Base-by-base conservation (phyloP, 495 filamentous ascomycete genomes). In the Podospora didyma region DNA sequence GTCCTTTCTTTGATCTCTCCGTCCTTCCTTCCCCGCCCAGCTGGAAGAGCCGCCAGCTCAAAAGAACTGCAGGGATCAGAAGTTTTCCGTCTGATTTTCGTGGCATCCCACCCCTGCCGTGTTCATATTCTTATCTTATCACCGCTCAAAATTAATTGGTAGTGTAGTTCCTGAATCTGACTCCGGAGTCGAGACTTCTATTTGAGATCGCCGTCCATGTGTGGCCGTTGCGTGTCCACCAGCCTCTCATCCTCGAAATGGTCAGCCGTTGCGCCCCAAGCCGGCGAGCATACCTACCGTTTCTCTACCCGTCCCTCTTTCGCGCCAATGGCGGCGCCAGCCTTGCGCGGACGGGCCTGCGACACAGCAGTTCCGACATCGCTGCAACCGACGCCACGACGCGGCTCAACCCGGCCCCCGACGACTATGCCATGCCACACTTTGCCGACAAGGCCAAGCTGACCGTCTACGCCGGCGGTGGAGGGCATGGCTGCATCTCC, bases 401-500 rank as follows among this genome's bases (percentile, higher is more conserved):
- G 60, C 85, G 87, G 59, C 79, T 96, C 35, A 87, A 94, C 64
- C 89, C 92, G 2, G 58, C 82, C 2, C 89, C 92, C 2, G 87
- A 87, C 61, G 89, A 95, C 65, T 97, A 94, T 72, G 82, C 86
- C 37, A 79, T 82, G 24, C 85, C 89, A 4, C 85, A 86, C 28
- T 98, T 98, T 64, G 83, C 89, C 59, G 94, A 98, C 70, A 87
- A 89, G 65, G 92, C 92, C 53, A 80, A 82, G 34, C 68, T 97
- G 7, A 87, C 80, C 6, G 65, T 96, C 22, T 76, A 87, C 55
- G 85, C 92, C 7, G 94, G 94, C 5, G 62, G 78, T 22, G 94
- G 94, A 16, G 94, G 94, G 0, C 81, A 96, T 62, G 94, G 94
- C 49, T 98, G 94, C 66, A 87, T 96, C 49, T 92, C 94, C 0